A percentile compares a stretch with the other conserved stretches of the same genome.
Conservation (phyloP, 805 yeast species). For the Grigorovia humatica region DNA sequence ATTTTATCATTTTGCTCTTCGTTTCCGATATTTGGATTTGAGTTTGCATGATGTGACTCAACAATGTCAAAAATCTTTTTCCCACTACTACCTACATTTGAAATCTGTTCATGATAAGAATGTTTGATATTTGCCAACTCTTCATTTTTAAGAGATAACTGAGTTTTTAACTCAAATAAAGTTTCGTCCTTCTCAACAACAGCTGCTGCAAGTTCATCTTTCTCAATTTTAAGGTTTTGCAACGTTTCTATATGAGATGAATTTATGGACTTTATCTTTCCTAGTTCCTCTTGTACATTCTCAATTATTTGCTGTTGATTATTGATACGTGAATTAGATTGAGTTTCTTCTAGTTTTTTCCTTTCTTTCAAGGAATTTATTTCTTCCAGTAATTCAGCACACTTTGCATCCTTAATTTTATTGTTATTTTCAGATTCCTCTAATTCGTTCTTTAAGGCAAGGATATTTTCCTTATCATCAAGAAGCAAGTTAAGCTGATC, state of each 20-base stretch:
- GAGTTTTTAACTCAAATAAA: neutral
- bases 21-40: too few species aligned
- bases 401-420: neutral
- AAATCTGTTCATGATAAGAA: neutral
- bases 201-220: neutral
- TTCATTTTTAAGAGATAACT: neutral
- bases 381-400: neutral
- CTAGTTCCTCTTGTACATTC: neutral
- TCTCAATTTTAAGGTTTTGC: neutral
- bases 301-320: neutral
- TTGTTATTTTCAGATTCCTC: neutral
- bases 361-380: neutral
- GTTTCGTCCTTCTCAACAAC: neutral
- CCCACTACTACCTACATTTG: too few species aligned
- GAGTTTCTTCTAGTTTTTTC: neutral
- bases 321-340: neutral
- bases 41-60: too few species aligned
- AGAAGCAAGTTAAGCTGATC: conserved; percentile 43
- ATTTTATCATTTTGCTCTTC: too few species aligned
- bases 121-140: neutral
- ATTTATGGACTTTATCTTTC: neutral
- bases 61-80: too few species aligned
- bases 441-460: neutral
- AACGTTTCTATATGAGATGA: neutral
- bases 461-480: neutral